These are phyloP conservation scores for Colletotrichum siamense DNA, from an alignment of 2,329 filamentous ascomycete species.

Conservation along the genomic window DNA sequence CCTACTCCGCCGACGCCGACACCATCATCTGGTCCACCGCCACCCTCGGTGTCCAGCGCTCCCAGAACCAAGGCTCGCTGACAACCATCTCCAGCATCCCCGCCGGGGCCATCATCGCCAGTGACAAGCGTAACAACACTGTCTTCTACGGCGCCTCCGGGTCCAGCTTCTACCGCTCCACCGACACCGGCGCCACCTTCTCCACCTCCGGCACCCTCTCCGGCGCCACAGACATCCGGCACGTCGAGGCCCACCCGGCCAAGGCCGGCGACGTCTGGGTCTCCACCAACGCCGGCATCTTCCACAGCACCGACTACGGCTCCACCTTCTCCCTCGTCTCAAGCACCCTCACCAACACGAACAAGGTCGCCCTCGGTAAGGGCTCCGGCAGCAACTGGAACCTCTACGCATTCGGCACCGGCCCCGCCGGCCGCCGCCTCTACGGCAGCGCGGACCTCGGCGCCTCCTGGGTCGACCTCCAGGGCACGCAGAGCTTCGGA, in stretches of 20 bases:
- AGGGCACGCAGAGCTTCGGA: conserved; percentile 54
- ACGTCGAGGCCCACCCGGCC: conserved; percentile 61
- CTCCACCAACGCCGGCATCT: conserved; percentile 60
- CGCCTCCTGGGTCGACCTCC: conserved; percentile 51
- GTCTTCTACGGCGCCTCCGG: conserved; percentile 58
- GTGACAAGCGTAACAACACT: conserved; percentile 58
- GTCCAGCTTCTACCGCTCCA: conserved; percentile 56
- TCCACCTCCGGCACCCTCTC: conserved; percentile 39
- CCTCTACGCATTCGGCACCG: conserved; percentile 53
- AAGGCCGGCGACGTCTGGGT: conserved; percentile 67
- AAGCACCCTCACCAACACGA: conserved; percentile 40
- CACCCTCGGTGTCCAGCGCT: conserved; percentile 46
- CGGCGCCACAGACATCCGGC: conserved; percentile 53
- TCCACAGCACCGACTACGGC: conserved; percentile 59
- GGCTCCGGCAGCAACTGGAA: conserved; percentile 47
- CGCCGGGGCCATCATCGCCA: conserved; percentile 52
- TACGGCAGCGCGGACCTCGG: conserved; percentile 52
- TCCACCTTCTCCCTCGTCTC: conserved; percentile 48
- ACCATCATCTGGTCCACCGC: conserved; percentile 54
- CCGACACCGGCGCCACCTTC: conserved; percentile 53
- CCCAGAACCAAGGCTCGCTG: conserved; percentile 46
- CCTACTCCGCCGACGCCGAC: conserved; percentile 56
- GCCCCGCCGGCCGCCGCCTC: conserved; percentile 45
- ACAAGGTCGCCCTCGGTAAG: conserved; percentile 49
- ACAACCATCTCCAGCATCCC: conserved; percentile 49